These are phyloP conservation scores for Aspergillus haitiensis DNA, from an alignment of 495 filamentous ascomycete species.

Conservation along the genomic window DNA sequence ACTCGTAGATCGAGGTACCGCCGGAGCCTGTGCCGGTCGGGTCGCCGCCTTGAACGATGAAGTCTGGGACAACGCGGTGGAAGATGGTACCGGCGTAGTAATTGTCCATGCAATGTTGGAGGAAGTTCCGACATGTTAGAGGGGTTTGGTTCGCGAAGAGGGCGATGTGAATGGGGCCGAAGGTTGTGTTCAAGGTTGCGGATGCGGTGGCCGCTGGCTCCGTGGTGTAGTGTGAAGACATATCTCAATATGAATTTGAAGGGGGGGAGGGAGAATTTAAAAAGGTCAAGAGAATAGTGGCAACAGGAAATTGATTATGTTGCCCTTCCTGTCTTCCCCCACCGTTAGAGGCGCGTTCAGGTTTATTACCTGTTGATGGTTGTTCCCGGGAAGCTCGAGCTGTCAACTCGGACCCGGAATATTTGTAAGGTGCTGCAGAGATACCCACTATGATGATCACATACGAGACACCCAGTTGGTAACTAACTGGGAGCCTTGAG, in stretches of 20 bases:
- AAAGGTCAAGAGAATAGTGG: no score
- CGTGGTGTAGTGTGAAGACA: constrained; percentile 89
- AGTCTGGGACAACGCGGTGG: constrained; percentile 87
- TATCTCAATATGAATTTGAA: constrained; percentile 30
- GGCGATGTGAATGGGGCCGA: constrained; percentile 84
- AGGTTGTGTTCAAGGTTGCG: constrained; percentile 82
- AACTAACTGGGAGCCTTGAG: no score
- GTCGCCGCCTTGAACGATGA: constrained; percentile 94
- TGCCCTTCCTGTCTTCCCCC: no score
- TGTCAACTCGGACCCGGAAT: no score
- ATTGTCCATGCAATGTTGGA: constrained; percentile 89
- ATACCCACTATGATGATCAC: no score
- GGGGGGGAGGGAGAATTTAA: no score
- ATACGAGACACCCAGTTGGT: no score
- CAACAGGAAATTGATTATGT: no score
- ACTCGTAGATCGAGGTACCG: constrained; percentile 87
- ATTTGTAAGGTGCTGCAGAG: no score
- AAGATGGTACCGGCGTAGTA: constrained; percentile 93
- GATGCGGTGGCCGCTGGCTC: constrained; percentile 92
- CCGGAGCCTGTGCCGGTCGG: constrained; percentile 90
- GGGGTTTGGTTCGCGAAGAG: constrained; percentile 94
- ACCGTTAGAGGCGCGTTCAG: no score
- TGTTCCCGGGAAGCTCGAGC: no score
- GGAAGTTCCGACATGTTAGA: constrained; percentile 89
- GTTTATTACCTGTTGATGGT: no score